phyloP scores from a whole-genome alignment of 2,329 filamentous ascomycete species.

The Ophiostoma piceae region DNA sequence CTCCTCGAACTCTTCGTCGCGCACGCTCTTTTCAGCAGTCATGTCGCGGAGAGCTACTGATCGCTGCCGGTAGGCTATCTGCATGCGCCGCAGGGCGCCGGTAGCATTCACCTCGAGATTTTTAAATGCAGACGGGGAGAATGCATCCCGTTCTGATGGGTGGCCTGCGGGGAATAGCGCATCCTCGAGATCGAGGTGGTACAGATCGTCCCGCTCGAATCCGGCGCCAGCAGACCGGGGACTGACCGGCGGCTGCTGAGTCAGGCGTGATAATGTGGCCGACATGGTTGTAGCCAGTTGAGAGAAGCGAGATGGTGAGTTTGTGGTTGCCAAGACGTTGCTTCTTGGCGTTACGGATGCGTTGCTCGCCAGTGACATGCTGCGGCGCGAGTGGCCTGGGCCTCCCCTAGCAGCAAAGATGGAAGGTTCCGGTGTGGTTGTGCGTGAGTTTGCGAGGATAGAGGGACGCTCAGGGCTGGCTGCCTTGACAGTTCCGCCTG shows the following conservation, averaged over 20 bases:
- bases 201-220: slow-evolving; percentile 47
- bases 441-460: slow-evolving; percentile 8
- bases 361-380: slow-evolving; percentile 29
- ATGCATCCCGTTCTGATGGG: slow-evolving; percentile 43
- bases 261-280: slow-evolving; percentile 40
- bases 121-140: slow-evolving; percentile 56
- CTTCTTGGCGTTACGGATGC: slow-evolving; percentile 21
- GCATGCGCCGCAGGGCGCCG: slow-evolving; percentile 51
- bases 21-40: slow-evolving; percentile 48
- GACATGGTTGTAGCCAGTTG: slow-evolving; percentile 46
- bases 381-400: slow-evolving; percentile 23
- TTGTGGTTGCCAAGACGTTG: slow-evolving; percentile 16
- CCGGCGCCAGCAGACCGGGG: slow-evolving; percentile 16
- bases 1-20: slow-evolving; percentile 53
- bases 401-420: background rate
- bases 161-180: slow-evolving; percentile 48
- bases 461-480: slow-evolving; percentile 20
- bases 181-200: slow-evolving; percentile 50
- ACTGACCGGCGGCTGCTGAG: slow-evolving; percentile 28
- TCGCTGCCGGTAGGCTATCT: slow-evolving; percentile 53
- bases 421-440: slow-evolving; percentile 22
- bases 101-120: slow-evolving; percentile 56
- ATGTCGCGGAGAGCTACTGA: slow-evolving; percentile 48
- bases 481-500: slow-evolving; percentile 17
- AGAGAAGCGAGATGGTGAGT: slow-evolving; percentile 40